Evolutionary conservation across 306 rosid species (phyloP).

Genomic region (Sphenostylis stenocarpa): DNA sequence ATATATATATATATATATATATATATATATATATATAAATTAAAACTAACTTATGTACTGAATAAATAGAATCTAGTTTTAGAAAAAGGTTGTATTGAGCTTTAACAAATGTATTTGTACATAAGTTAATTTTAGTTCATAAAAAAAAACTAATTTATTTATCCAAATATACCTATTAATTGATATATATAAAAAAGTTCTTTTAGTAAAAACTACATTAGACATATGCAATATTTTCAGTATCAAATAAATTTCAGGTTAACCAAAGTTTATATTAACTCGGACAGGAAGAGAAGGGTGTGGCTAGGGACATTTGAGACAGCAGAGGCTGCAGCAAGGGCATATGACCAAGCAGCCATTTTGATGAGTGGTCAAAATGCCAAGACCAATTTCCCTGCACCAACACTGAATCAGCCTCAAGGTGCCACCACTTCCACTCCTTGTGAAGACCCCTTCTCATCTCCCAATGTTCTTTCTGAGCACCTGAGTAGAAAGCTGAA

Average conservation of each 20-base stretch:
- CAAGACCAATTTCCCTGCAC: constrained; percentile 18
- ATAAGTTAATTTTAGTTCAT: no score
- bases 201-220: no score
- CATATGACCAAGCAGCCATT: constrained; percentile 14
- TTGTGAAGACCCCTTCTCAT: neutral
- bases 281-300: constrained; percentile 7
- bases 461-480: constrained; percentile 63
- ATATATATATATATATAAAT: no score
- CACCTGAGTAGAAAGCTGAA: constrained; percentile 64
- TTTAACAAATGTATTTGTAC: no score
- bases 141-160: no score
- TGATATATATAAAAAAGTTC: no score
- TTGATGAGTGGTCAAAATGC: constrained; percentile 3
- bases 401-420: constrained; percentile 8
- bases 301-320: constrained; percentile 29
- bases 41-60: no score
- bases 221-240: neutral
- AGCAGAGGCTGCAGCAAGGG: constrained; percentile 15
- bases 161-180: no score
- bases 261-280: neutral
- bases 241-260: neutral
- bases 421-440: neutral
- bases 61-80: no score
- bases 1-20: no score
- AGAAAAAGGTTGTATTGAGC: no score